Evolutionary conservation across 2,329 filamentous ascomycete species (phyloP), one percentile per base, ranked within the genome.

Genomic region (Talaromyces sp.): DNA sequence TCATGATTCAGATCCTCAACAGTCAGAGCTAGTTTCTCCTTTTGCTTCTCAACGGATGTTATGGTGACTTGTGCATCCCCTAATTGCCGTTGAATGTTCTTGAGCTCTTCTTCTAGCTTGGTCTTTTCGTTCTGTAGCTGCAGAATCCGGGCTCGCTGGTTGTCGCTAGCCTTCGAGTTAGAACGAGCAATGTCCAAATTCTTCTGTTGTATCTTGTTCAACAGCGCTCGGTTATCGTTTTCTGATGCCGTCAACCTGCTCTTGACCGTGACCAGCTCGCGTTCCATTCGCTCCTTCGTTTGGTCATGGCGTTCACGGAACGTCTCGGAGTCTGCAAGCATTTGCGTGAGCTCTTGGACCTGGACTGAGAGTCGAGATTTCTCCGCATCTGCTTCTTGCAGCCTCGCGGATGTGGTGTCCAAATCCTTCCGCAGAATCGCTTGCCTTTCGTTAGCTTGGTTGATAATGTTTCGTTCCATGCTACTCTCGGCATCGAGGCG

Each of bases 171-270:
- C 62, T 89, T 88, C 5, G 93, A 96, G 63, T 86, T 91, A 0
- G 93, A 95, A 53, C 95, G 86, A 47, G 93, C 93, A 73, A 99
- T 96, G 72, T 99, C 93, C 7, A 99, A 84, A 32, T 96, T 95
- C 80, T 98, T 98, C 71, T 98, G 93, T 70, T 98, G 93, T 19
- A 99, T 83, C 76, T 98, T 98, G 79, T 97, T 98, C 66, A 98
- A 83, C n/a, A 99, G 81, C 5, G 92, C 89, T 57, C 92, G 88
- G 70, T 98, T 98, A 77, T 98, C 93, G 69, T 98, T 97, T 73
- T 99, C 93, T 0, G 93, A 98, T 27, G 93, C 95, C 8, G 89
- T 84, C 47, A 99, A 81, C 25, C 93, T 88, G 63, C 93, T 93
- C 74, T 95, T 96, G 67, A 97, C 85, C 0, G 93, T 97, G 25